These are phyloP conservation scores for Asclepias syriaca DNA, from an alignment of 257 asterid genomes.

Conservation along the genomic window DNA sequence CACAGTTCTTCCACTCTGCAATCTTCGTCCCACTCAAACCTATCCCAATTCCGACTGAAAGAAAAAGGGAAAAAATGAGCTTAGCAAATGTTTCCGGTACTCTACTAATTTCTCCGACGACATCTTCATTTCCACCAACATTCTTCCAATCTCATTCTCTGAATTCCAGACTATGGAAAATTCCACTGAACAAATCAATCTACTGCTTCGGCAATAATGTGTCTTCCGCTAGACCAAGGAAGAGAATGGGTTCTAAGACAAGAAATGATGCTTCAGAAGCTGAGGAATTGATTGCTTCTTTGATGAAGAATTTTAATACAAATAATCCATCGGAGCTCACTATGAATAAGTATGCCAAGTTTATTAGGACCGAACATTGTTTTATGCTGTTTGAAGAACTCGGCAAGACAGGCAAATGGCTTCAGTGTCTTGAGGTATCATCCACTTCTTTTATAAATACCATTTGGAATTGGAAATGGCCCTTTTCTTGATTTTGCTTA, in stretches of 20 bases:
- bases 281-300: conserved; percentile 54
- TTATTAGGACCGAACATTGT: conserved; percentile 81
- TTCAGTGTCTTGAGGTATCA: conserved; percentile 86
- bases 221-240: conserved; percentile 39
- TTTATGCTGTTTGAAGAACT: conserved; percentile 88
- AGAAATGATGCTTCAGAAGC: conserved; percentile 43
- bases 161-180: background rate
- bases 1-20: background rate
- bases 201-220: conserved; percentile 28
- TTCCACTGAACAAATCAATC: conserved; percentile 25
- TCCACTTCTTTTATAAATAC: background rate
- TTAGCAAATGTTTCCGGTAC: conserved; percentile 3
- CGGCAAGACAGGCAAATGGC: conserved; percentile 76
- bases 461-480: background rate
- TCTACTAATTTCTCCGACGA: conserved; percentile 9
- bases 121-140: conserved; percentile 1
- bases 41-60: too few species aligned
- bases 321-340: conserved; percentile 53
- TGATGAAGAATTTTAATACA: conserved; percentile 52
- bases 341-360: conserved; percentile 59
- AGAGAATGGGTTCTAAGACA: conserved; percentile 26
- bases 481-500: background rate
- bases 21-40: background rate
- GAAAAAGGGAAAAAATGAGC: conserved; percentile 5
- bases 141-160: conserved; percentile 2